A percentile compares a stretch with the other conserved stretches of the same genome.
phyloP scores from a whole-genome alignment of 257 asterid species.

The Leptodermis oblonga region DNA sequence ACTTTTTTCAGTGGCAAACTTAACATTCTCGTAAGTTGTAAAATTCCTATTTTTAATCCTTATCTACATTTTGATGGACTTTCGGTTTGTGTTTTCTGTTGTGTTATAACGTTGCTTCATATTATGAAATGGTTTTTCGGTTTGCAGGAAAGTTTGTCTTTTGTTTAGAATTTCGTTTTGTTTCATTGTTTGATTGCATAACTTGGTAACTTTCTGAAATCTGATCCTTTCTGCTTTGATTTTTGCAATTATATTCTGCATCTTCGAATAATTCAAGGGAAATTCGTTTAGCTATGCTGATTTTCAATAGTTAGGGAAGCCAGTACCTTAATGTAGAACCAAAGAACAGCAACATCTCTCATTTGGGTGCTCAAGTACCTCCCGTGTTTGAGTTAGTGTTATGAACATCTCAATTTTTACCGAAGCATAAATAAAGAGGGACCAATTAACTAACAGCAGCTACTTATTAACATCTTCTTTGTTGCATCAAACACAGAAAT shows the following conservation, averaged over 20 bases:
- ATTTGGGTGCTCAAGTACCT: no score
- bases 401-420: no score
- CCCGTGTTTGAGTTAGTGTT: neutral
- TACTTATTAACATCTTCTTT: no score
- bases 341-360: neutral
- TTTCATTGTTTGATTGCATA: neutral
- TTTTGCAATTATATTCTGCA: neutral
- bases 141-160: neutral
- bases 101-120: no score
- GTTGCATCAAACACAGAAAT: no score
- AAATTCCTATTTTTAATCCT: neutral
- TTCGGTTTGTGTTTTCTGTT: no score
- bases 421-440: no score
- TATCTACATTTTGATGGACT: neutral
- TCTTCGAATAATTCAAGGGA: neutral
- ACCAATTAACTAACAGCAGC: no score
- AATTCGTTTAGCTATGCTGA: neutral
- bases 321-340: neutral
- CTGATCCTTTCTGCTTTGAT: neutral
- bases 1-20: constrained; percentile 66
- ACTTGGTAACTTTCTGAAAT: neutral
- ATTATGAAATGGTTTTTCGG: neutral
- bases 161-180: neutral
- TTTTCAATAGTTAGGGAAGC: neutral
- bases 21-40: constrained; percentile 66